These are phyloP conservation scores for Fibroporia radiculosa DNA, from an alignment of 768 basidiomycete species.

Conservation along the genomic window DNA sequence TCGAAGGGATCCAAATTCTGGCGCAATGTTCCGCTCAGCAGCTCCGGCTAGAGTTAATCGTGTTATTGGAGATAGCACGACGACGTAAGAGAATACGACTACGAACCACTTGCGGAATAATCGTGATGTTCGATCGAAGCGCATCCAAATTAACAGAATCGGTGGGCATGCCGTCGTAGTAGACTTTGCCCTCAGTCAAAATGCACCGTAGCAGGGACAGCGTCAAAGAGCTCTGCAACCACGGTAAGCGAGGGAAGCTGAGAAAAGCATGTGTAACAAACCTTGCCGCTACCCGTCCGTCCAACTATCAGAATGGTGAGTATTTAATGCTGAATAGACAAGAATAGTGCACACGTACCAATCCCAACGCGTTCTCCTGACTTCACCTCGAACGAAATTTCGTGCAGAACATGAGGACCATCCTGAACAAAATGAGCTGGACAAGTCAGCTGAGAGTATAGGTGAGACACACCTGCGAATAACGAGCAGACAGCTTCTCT, in stretches of 20 bases:
- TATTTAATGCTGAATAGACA: not conserved
- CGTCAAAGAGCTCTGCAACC: constrained; percentile 47
- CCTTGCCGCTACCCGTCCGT: constrained; percentile 51
- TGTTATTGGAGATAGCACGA: too few relatives aligned
- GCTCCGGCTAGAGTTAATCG: constrained; percentile 30
- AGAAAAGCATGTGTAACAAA: constrained; percentile 5
- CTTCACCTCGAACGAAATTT: constrained; percentile 43
- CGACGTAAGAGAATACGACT: constrained; percentile 7
- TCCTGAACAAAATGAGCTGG: constrained; percentile 21
- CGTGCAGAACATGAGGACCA: constrained; percentile 47
- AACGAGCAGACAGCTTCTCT: constrained; percentile 41
- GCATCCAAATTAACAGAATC: constrained; percentile 37
- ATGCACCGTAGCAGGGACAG: constrained; percentile 44
- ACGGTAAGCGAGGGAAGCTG: constrained; percentile 2
- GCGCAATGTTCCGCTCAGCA: constrained; percentile 48
- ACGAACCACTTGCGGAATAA: constrained; percentile 33
- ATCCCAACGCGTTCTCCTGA: constrained; percentile 54
- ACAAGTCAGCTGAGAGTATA: not conserved
- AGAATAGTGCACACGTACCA: constrained; percentile 12
- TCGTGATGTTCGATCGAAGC: constrained; percentile 38
- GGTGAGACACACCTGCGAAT: constrained; percentile 23
- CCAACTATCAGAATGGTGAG: constrained; percentile 27
- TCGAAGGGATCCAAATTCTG: constrained; percentile 54
- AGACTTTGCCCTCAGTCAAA: constrained; percentile 38
- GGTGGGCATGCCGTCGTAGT: constrained; percentile 36